Conservation (phyloP, 1,139 yeast species). For the Taphrina flavorubra region DNA sequence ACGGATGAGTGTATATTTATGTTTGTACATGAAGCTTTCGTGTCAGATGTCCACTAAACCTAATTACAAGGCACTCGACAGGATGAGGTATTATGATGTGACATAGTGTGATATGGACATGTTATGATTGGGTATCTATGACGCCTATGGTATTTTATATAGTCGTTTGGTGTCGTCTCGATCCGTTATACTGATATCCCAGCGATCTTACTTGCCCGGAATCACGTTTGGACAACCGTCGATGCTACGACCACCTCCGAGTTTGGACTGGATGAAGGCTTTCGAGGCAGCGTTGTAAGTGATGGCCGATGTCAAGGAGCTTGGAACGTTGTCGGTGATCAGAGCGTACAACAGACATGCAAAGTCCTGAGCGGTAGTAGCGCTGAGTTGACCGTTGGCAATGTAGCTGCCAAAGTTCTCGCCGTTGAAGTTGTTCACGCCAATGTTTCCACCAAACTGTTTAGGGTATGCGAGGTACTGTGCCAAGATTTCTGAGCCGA, state of each 20-base stretch:
- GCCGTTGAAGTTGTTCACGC: conserved; percentile 27
- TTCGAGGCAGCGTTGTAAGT: conserved; percentile 18
- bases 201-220: conserved; percentile 9
- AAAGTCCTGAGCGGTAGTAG: conserved; percentile 10
- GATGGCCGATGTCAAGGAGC: conserved; percentile 17
- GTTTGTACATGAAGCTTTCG: no score
- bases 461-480: conserved; percentile 34
- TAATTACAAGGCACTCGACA: no score
- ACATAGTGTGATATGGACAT: no score
- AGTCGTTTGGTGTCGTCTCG: no score
- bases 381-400: conserved; percentile 15
- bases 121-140: no score
- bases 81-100: no score
- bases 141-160: no score
- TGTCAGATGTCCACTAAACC: no score
- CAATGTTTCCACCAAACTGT: conserved; percentile 34
- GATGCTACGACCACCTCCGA: neutral
- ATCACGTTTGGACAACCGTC: conserved; percentile 21
- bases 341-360: conserved; percentile 22
- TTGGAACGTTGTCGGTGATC: conserved; percentile 34
- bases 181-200: neutral
- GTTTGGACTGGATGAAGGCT: conserved; percentile 6
- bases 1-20: no score
- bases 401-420: conserved; percentile 7
- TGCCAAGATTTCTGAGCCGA: conserved; percentile 22